Percentiles rank a stretch among this genome's conserved stretches.
Evolutionary conservation across 2,329 filamentous ascomycete species (phyloP).

Genomic region (Fusarium circinatum): DNA sequence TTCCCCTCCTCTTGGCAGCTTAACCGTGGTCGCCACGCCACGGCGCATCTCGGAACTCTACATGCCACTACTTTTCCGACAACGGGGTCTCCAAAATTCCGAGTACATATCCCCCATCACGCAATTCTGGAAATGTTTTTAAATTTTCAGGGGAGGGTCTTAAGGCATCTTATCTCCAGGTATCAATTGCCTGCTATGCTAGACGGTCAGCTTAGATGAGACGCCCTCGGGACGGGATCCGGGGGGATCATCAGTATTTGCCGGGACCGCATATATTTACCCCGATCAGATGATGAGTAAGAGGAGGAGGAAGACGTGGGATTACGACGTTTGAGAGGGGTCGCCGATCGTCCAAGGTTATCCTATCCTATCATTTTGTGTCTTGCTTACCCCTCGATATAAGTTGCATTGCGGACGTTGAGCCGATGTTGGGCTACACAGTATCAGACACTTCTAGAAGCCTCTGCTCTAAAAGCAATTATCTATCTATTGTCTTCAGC

Average conservation of each 20-base stretch:
- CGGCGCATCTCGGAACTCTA: neutral
- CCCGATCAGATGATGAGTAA: constrained; percentile 36
- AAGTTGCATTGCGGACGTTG: neutral
- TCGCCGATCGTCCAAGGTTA: neutral
- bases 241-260: constrained; percentile 3
- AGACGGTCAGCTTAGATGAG: neutral
- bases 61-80: neutral
- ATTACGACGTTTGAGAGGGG: constrained; percentile 1
- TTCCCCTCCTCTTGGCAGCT: neutral
- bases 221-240: constrained; percentile 23
- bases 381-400: constrained; percentile 11
- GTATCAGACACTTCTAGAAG: neutral
- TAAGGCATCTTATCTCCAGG: neutral
- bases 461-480: neutral
- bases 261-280: constrained; percentile 7
- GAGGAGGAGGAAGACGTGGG: neutral
- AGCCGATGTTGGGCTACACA: neutral
- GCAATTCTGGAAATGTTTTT: neutral
- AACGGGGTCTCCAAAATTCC: neutral
- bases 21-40: neutral
- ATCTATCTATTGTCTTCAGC: neutral
- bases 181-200: neutral
- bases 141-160: neutral
- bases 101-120: neutral
- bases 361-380: constrained; percentile 1